Base-by-base conservation (phyloP, 805 yeast species). In the Grigorovia yakushimaensis region DNA sequence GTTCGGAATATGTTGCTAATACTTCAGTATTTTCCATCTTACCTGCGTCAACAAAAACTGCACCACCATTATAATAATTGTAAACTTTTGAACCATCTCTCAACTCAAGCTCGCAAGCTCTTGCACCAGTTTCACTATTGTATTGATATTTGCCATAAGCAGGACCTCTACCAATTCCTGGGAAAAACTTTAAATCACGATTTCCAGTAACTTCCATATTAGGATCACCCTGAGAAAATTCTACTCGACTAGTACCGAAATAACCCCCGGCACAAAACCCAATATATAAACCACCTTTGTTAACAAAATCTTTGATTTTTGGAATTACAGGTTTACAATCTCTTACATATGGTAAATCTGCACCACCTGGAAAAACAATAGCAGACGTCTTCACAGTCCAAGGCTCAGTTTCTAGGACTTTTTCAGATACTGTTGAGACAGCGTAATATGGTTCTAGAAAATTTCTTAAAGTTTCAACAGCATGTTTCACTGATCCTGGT, bases 201-300 rank as follows among this genome's bases (percentile, higher is more conserved):
- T 83, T 64, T 0, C 99, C 98, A 43, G 82, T 72, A 2, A 93
- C 96, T 59, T 87, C 96, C 74, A 87, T 69, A 1, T 49, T 50
- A 0, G 78, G 75, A 54, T 78, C 69, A 2, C 93, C 94, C 27
- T 76, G 81, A 55, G 87, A 96, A 62, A 93, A 93, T 59, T 91
- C 97, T 54, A 85, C 81, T 39, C 82, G 65, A 0, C 74, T 65
- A 11, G 89, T 74, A 1, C 82, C 91, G 59, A 78, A 93, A 66
- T 93, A 93, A 0, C 85, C 98, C 40, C 99, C 99, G 9, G 99
- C 93, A 67, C 99, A 93, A 52, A 93, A 78, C 0, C 98, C 98
- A 19, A 91, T 64, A 58, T 70, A 88, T 43, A 72, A 69, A 1
- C 99, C 99, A 27, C 98, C 98, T 47, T 72, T 70, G 27, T 79